A percentile compares a stretch with the other conserved stretches of the same genome.
phyloP scores from a whole-genome alignment of 768 basidiomycete species.

The Leccinum arenicola region DNA sequence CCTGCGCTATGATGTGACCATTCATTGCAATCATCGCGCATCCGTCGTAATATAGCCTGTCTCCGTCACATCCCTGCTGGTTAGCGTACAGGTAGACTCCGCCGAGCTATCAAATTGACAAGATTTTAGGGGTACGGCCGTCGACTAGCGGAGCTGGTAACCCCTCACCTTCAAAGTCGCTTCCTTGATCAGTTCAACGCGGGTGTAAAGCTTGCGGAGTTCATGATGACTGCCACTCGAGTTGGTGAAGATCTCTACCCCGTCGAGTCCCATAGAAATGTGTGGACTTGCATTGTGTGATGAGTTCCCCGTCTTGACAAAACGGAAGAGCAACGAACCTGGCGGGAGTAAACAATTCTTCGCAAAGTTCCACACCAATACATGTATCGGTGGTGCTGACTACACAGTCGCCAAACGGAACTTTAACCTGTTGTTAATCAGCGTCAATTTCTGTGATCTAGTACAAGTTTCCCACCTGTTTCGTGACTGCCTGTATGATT shows the following conservation, averaged over 20 bases:
- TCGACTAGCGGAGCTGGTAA: background rate
- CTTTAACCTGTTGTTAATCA: conserved; percentile 58
- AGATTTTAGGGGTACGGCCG: background rate
- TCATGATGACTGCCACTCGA: conserved; percentile 99
- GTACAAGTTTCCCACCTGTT: conserved; percentile 54
- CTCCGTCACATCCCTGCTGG: conserved; percentile 98
- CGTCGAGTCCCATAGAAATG: conserved; percentile 96
- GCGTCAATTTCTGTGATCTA: background rate
- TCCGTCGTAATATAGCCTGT: conserved; percentile 96
- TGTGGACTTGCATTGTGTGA: conserved; percentile 65
- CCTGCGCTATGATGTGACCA: conserved; percentile 89
- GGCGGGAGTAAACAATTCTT: conserved; percentile 95
- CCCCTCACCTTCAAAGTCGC: conserved; percentile 82
- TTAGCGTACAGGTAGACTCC: conserved; percentile 98
- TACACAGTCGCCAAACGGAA: conserved; percentile 95
- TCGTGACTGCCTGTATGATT: conserved; percentile 84
- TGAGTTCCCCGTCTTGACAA: background rate
- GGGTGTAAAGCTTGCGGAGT: conserved; percentile 88
- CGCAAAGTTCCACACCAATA: conserved; percentile 95
- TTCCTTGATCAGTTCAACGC: conserved; percentile 94
- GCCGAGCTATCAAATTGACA: conserved; percentile 61
- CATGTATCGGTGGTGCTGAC: conserved; percentile 93
- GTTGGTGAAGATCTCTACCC: conserved; percentile 98
- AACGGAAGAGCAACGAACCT: conserved; percentile 49
- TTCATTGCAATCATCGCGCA: conserved; percentile 96